Base-by-base conservation (phyloP, 2,329 filamentous ascomycete species). In the Dactylellina leptospora region DNA sequence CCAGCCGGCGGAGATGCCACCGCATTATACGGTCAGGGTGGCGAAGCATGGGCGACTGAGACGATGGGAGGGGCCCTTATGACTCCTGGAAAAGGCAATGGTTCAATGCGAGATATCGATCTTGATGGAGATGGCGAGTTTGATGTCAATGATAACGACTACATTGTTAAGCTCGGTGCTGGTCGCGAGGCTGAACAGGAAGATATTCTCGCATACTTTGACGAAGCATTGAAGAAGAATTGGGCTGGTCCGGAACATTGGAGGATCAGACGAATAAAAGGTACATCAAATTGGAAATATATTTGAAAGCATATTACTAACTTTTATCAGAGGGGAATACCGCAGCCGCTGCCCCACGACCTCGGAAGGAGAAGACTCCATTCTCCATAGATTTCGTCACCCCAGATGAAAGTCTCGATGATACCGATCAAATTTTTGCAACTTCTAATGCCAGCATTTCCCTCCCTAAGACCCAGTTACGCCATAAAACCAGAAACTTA, bases 231-330 rank as follows among this genome's bases (percentile, higher is more conserved):
- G 44, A 91, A 95, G 79, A 97, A 96, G 84, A 97, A 97, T 78
- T 99, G 95, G 93, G 89, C 90, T 4, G 96, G 92, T 51, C 93
- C 95, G n/a, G 95, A 97, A 79, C 95, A 99, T 80, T 99, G 95
- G 95, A 89, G 93, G 75, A 97, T 99, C 78, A 86, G 91, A 74
- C 92, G 92, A 78, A 95, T 99, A 80, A 97, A 97, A 78, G 87
- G 89, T 74, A 82, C 84, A 77, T 85, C 13, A 25, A 4, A 33
- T 13, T 6, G 30, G 13, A 33, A 6, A 33, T 13, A 13, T 33
- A 33, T 33, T 33, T 33, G 30, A 13, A 6, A 36, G 11, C 13
- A 42, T 42, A 10, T 27, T 45, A 11, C 27, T 50, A 22, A 54
- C 9, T 13, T 18, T 4, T 8, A 13, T 20, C 22, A 72, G 69